Base-by-base conservation (phyloP, 306 rosid genomes). In the Adenanthera pavonina region DNA sequence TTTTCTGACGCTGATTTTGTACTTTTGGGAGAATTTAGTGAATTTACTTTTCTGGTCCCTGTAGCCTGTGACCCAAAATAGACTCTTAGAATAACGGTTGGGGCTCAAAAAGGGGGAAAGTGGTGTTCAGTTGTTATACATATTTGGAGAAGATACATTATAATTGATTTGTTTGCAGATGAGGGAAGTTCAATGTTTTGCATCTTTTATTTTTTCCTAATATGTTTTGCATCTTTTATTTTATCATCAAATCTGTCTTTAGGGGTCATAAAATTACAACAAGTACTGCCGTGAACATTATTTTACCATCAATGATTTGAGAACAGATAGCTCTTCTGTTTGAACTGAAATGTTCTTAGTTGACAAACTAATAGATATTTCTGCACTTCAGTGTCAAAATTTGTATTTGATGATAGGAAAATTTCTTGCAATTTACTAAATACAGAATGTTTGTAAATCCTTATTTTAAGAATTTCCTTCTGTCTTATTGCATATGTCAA, bases 81-180 rank as follows among this genome's bases (percentile, higher is more conserved):
- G n/a, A 5, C 48, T n/a, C 52, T n/a, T 25, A 12, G 69, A 34
- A 41, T 43, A 38, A 43, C 34, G 5, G 6, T 46, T 57, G 65
- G 33, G 65, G 78, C 7, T 76, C 30, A 46, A 7, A 69, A 69
- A 5, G 80, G 80, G 76, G n/a, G 62, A 52, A 5, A 35, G 13
- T 52, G 35, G 62, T 16, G 43, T 20, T 73, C 49, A 12, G 16
- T 6, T 72, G 30, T 8, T 71, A 6, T 44, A 17, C 74, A 67
- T 57, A 57, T 73, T 56, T 47, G 53, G 67, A 12, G 71, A 62
- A 43, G n/a, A 25, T 76, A 9, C 35, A 57, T 57, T 57, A 9
- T 20, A 20, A 41, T 71, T 64, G 46, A 41, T 34, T 60, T 52
- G 40, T 17, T 38, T 49, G 3, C 54, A 61, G 40, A 61, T 61